Base-by-base conservation (phyloP, 345 rosid genomes). In the Eucalyptus paniculata region DNA sequence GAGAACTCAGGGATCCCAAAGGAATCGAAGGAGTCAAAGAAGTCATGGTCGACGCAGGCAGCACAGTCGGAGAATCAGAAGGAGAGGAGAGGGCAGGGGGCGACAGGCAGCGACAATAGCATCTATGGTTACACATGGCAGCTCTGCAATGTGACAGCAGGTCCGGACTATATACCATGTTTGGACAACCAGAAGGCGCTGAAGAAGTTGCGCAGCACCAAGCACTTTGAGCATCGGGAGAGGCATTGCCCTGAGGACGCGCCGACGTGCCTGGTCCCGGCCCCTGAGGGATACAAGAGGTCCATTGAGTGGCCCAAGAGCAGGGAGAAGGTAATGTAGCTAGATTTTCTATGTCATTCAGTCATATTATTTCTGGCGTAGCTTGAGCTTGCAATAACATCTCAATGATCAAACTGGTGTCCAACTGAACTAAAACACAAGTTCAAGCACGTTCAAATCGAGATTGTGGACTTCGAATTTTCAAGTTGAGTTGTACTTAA, bases 101-200 rank as follows among this genome's bases (percentile, higher is more conserved):
- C 91, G 81, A 87, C 93, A 8, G 90, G 91, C 12, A 89, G 88
- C 23, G 86, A 82, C 49, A 93, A 89, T 67, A 89, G 77, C 90
- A 88, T 72, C 50, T 54, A 86, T 21, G 96, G 95, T 40, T 89
- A 93, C n/a, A 86, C 91, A 15, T 98, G 99, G 99, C 93, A 77
- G 77, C 92, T 97, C n/a, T 98, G 99, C 58, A 97, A 98, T 58
- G 93, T 89, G 45, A 97, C 98, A 7, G 92, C 97, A 8, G 98
- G 98, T 82, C 42, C 95, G 89, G 99, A 98, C 92, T 98, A 95
- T 87, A 98, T 98, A 86, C 99, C 99, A 30, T 98, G 99, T 90
- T 90, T 98, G 93, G 99, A 98, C 90, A 98, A 98, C 50, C 95
- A 94, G 94, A 93, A 94, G 93, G 98, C 98, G 15, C 34, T 98